These are phyloP conservation scores for Pseudocercospora ulei DNA, from an alignment of 2,329 filamentous ascomycete genomes.

Conservation along the genomic window DNA sequence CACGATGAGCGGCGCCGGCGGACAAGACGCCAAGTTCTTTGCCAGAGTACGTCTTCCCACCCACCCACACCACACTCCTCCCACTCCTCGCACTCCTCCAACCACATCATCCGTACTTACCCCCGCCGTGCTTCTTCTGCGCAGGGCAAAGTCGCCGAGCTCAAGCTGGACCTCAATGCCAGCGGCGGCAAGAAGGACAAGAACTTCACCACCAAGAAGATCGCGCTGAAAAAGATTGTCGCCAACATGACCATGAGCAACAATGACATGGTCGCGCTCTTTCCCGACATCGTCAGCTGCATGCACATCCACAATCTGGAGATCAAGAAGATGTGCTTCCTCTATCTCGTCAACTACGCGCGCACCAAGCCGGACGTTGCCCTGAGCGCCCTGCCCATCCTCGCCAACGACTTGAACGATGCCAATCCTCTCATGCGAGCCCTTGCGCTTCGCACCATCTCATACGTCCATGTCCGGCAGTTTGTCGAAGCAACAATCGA, in stretches of 20 bases:
- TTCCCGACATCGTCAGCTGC: constrained; percentile 87
- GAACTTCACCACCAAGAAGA: constrained; percentile 89
- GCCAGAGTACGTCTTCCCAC: constrained; percentile 62
- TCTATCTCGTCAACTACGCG: constrained; percentile 95
- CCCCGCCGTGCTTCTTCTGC: constrained; percentile 25
- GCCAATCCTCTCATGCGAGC: constrained; percentile 85
- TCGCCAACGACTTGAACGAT: constrained; percentile 75
- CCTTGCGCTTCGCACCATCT: constrained; percentile 85
- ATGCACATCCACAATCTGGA: constrained; percentile 92
- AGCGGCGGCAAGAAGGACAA: constrained; percentile 96
- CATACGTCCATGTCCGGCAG: constrained; percentile 91
- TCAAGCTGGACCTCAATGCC: constrained; percentile 68
- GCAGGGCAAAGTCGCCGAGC: constrained; percentile 98
- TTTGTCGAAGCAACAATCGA: constrained; percentile 86
- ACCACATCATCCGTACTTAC: constrained; percentile 16
- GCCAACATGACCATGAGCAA: constrained; percentile 99
- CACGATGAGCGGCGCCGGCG: constrained; percentile 53
- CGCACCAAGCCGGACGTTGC: constrained; percentile 89
- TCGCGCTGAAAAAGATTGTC: constrained; percentile 97
- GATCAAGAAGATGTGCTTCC: constrained; percentile 99
- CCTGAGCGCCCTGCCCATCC: constrained; percentile 76
- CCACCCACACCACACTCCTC: neutral
- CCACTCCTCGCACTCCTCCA: constrained; percentile 5
- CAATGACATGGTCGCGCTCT: constrained; percentile 97
- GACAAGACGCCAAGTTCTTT: constrained; percentile 98